phyloP scores from a whole-genome alignment of 148 eudicot species.

The Rhododendron molle region DNA sequence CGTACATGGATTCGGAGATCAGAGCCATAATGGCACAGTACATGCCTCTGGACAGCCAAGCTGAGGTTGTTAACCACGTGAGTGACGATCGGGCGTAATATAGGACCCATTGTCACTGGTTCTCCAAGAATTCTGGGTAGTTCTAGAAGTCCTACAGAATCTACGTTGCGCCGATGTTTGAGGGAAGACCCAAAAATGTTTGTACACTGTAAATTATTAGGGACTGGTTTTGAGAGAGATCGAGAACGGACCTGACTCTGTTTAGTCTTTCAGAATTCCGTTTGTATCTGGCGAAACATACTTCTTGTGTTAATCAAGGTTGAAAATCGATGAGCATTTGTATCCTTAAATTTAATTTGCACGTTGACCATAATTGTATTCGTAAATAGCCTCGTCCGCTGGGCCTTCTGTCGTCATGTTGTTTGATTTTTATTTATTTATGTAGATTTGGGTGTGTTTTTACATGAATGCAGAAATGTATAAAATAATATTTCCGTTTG shows the following conservation, averaged over 20 bases:
- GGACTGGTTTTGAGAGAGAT: slow-evolving; percentile 12
- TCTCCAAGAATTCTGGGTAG: not conserved
- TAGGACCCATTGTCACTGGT: not conserved
- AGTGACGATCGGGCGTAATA: slow-evolving; percentile 48
- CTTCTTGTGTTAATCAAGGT: not conserved
- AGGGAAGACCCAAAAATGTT: not conserved
- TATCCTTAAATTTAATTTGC: not conserved
- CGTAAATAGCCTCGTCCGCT: not conserved
- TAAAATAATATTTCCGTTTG: no score
- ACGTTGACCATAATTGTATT: not conserved
- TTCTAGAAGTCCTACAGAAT: slow-evolving; percentile 8
- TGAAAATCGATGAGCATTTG: not conserved
- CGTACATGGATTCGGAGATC: slow-evolving; percentile 97
- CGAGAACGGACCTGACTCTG: slow-evolving; percentile 8
- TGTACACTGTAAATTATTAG: slow-evolving; percentile 25
- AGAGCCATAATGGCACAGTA: slow-evolving; percentile 95
- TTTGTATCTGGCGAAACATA: not conserved
- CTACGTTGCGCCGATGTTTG: not conserved
- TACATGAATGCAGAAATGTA: not conserved
- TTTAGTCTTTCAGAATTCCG: slow-evolving; percentile 1
- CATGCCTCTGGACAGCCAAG: slow-evolving; percentile 93
- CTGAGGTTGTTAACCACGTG: slow-evolving; percentile 55
- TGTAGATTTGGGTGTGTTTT: not conserved
- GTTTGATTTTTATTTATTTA: not conserved
- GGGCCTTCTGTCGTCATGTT: not conserved